Conservation (phyloP, 176 grass and related monocot species). For the Oryza coarctata region DNA sequence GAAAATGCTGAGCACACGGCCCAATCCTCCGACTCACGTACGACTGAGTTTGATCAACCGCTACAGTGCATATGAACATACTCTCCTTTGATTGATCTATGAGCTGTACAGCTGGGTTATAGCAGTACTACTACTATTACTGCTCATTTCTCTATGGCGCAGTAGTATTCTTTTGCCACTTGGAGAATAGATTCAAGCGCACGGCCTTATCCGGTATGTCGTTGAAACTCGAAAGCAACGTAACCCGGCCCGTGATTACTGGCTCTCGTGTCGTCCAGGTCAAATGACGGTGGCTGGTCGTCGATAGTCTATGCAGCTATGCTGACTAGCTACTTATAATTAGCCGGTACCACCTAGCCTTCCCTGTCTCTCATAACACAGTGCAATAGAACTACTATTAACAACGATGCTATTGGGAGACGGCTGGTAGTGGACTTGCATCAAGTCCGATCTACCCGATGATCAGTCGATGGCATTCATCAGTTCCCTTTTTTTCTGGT, state of each 20-base stretch:
- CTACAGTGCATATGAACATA: no score
- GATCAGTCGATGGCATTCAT: background rate
- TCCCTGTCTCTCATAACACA: no score
- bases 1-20: no score
- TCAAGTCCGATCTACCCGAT: background rate
- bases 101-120: no score
- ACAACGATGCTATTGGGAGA: background rate
- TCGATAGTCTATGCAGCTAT: background rate
- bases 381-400: background rate
- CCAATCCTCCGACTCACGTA: no score
- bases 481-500: constrained; percentile 15
- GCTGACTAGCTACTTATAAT: background rate
- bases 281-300: background rate
- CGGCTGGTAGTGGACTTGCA: no score
- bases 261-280: background rate
- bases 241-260: background rate
- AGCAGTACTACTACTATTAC: no score
- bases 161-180: background rate
- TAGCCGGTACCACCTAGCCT: background rate
- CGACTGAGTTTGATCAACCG: no score
- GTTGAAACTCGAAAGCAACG: background rate
- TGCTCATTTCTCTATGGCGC: no score
- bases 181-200: background rate
- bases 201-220: background rate
- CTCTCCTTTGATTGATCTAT: no score